These are phyloP conservation scores for Neolentinus lepideus DNA, from an alignment of 1,284 basidiomycete genomes.

Conservation along the genomic window DNA sequence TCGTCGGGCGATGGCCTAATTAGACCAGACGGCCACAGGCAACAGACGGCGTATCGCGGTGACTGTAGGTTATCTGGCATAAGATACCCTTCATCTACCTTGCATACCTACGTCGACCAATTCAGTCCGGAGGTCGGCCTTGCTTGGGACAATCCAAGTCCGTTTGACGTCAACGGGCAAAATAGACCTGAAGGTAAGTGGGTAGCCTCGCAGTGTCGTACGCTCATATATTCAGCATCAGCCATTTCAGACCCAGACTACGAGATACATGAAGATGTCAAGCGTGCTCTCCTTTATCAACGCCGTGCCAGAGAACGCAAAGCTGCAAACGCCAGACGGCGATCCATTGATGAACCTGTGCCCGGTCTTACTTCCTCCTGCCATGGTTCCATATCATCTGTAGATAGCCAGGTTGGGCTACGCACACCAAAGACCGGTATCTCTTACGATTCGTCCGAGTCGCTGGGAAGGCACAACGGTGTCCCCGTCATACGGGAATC, in stretches of 20 bases:
- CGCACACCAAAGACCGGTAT: background rate
- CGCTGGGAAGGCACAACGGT: background rate
- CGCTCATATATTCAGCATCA: background rate
- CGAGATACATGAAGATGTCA: conserved; percentile 11
- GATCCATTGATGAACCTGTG: background rate
- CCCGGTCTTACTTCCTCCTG: background rate
- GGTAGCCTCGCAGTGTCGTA: background rate
- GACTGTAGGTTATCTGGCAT: background rate
- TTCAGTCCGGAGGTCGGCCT: background rate
- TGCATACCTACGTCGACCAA: background rate
- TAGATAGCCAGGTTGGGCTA: background rate
- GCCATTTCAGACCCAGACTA: conserved; percentile 8
- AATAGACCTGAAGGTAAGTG: background rate
- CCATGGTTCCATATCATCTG: background rate
- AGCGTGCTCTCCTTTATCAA: conserved; percentile 10
- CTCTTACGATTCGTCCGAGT: background rate
- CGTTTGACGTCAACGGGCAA: background rate
- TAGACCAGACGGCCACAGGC: background rate
- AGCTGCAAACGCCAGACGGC: background rate
- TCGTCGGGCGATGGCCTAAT: background rate
- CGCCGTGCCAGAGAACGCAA: conserved; percentile 11
- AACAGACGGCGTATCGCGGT: background rate
- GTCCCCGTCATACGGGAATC: background rate
- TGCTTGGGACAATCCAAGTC: background rate
- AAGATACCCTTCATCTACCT: background rate